Evolutionary conservation across 2,329 filamentous ascomycete genomes (phyloP), one percentile per base, ranked within the genome.

Genomic region (Xylaria sp.): DNA sequence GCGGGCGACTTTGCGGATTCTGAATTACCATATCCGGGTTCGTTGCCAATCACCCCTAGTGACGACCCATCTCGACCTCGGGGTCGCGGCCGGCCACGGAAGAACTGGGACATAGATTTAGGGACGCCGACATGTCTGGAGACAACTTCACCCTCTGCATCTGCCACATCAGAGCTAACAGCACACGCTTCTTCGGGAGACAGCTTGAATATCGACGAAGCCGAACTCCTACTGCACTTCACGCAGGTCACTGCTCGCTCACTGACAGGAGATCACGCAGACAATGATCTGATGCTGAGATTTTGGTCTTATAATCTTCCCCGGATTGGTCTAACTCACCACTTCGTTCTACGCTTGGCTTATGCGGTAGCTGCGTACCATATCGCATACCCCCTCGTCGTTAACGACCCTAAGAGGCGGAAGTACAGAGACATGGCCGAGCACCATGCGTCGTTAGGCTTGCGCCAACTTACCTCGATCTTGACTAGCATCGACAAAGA

Each of bases 291-390:
- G 13, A 44, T 66, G 50, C 13, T 28, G n/a, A 51, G 44, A 25
- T 66, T 62, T 20, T 62, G 64, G 64, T 51, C 64, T 9, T 62
- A 56, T 12, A 62, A 62, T 12, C 51, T 66, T 10, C 57, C 65
- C 9, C 65, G 52, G 20, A 66, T 66, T 41, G 59, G 65, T 2
- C 46, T 67, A 13, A 23, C 44, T 1, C 46, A 63, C 23, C 65
- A 52, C 10, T 67, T 57, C 46, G 65, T 67, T n/a, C 25, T 63
- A 39, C 52, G 15, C n/a, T 15, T 67, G n/a, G 52, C 54, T 37
- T 67, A 67, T 23, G 59, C 58, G 6, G 18, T 67, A 7, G 58
- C 64, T 12, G 59, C 58, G 3, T 54, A 67, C 58, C 58, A 62
- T 13, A 44, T 63, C 25, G 65, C 46, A 48, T 48, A 58, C n/a